Base-by-base conservation (phyloP, 2,329 filamentous ascomycete species). In the Didymella pinodella region DNA sequence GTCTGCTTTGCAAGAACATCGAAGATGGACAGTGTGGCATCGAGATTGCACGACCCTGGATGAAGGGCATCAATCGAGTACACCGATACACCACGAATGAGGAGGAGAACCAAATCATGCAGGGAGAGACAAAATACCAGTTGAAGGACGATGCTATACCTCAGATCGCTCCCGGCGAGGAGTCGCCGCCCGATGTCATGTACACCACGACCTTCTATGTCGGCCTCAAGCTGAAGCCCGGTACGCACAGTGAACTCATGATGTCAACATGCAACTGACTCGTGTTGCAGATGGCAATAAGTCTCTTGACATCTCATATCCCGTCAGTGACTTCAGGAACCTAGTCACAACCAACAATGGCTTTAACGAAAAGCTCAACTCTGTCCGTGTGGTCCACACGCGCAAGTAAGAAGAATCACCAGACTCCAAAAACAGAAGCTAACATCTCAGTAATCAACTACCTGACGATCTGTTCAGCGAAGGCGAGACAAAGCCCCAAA, bases 151-250 rank as follows among this genome's bases (percentile, higher is more conserved):
- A 32, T 6, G 31, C 11, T 14, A 83, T 84, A 67, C 82, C 81
- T 31, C 72, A 75, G 43, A 74, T 77, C 31, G 63, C 70, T 26
- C 59, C 66, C 7, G 75, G 78, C 34, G 75, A 77, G n/a, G 75
- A 78, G 8, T 72, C 75, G 40, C 69, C 72, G 28, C 76, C 77
- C 32, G 78, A 79, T 52, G 83, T 82, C 45, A 79, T 98, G 28
- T 96, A 91, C 75, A 98, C 94, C 0, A 93, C 92, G 25, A 97
- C 93, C 1, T 94, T 93, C 76, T 99, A 98, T 74, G 92, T 99
- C 72, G 95, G 95, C 34, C 83, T 98, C 47, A 90, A 94, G 68
- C 80, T 97, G 54, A 84, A 84, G 36, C 85, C 89, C 81, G 89
- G 91, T 92, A 84, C 75, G 86, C 80, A 52, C 18, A 6, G 12